These are phyloP conservation scores for Neckera pumila DNA, from an alignment of 225 moss, liverwort and hornwort genomes.

Conservation along the genomic window DNA sequence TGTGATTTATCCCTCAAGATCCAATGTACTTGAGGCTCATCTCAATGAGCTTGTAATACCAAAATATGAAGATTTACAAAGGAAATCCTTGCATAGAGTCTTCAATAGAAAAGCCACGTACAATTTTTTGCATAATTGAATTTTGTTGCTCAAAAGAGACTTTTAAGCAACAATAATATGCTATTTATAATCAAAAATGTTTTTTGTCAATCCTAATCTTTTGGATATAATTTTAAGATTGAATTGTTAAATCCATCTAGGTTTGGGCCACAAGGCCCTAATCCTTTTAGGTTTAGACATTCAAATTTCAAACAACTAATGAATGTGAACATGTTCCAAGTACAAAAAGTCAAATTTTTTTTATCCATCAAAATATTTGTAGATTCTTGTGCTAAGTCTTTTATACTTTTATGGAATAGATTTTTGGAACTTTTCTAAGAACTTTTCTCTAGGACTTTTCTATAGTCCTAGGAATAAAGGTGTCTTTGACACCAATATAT, in stretches of 20 bases:
- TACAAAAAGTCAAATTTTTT: background rate
- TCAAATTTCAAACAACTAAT: accelerated
- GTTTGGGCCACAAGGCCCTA: background rate
- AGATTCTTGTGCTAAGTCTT: background rate
- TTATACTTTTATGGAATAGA: background rate
- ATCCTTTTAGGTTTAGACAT: accelerated
- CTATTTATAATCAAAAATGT: too few species aligned
- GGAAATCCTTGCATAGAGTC: background rate
- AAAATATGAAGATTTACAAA: background rate
- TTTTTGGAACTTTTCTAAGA: background rate
- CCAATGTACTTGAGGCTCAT: too few species aligned
- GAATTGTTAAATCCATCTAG: background rate
- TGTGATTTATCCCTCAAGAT: too few species aligned
- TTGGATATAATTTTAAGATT: too few species aligned
- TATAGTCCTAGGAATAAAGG: background rate
- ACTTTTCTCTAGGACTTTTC: background rate
- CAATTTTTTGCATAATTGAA: background rate
- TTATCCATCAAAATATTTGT: background rate
- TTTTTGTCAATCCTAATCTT: too few species aligned
- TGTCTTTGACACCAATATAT: too few species aligned
- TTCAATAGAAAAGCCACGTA: background rate
- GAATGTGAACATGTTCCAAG: background rate
- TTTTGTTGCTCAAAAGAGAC: too few species aligned
- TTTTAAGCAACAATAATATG: too few species aligned
- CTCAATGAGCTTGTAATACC: too few species aligned